phyloP scores from a whole-genome alignment of 805 yeast genomes.

The Limtongia smithiae region DNA sequence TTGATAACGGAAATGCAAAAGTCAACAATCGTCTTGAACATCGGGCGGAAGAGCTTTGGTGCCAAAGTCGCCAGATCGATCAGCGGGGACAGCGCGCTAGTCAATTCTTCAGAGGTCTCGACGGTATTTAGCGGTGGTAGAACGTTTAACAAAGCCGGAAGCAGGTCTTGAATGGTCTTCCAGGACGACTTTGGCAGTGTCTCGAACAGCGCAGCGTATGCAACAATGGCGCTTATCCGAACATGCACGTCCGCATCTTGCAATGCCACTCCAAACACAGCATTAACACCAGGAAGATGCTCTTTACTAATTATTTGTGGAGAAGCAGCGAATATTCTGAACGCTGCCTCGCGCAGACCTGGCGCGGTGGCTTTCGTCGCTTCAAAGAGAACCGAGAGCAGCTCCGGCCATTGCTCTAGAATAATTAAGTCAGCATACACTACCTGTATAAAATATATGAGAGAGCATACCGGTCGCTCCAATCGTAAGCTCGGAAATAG shows the following conservation, averaged over 20 bases:
- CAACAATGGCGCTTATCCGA: slow-evolving; percentile 84
- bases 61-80: slow-evolving; percentile 90
- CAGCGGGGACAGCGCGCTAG: slow-evolving; percentile 82
- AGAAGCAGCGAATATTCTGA: slow-evolving; percentile 78
- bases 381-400: slow-evolving; percentile 68
- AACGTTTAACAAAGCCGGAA: slow-evolving; percentile 81
- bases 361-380: slow-evolving; percentile 57
- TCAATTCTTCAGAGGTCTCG: slow-evolving; percentile 76
- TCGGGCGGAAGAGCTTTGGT: slow-evolving; percentile 87
- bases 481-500: slow-evolving; percentile 83
- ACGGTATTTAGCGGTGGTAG: slow-evolving; percentile 76
- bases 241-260: slow-evolving; percentile 77
- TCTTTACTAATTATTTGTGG: slow-evolving; percentile 71
- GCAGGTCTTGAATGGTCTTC: slow-evolving; percentile 68
- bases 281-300: slow-evolving; percentile 54
- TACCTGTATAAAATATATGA: background rate
- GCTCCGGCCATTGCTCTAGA: slow-evolving; percentile 70
- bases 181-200: slow-evolving; percentile 74
- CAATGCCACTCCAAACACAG: slow-evolving; percentile 77
- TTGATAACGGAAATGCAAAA: slow-evolving; percentile 82
- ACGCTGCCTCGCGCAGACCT: slow-evolving; percentile 81
- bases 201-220: slow-evolving; percentile 86
- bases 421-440: background rate
- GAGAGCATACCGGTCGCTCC: slow-evolving; percentile 30
- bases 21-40: slow-evolving; percentile 83